phyloP scores from a whole-genome alignment of 2,329 filamentous ascomycete species.

The Coccinonectria pachysandricola region DNA sequence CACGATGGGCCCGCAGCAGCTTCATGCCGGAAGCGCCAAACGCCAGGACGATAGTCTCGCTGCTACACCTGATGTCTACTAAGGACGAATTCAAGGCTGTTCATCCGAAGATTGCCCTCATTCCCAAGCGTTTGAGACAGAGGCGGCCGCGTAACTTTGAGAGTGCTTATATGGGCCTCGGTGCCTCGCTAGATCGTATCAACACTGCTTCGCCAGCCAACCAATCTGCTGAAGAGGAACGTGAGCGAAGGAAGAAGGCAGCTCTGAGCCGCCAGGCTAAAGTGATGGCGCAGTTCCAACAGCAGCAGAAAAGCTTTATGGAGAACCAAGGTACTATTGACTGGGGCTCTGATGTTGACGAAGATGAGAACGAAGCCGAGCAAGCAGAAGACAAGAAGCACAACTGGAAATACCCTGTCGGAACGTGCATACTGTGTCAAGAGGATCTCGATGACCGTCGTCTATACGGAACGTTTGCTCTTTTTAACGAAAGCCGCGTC shows the following conservation, averaged over 20 bases:
- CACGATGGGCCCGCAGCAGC: conserved; percentile 50
- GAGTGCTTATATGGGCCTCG: conserved; percentile 51
- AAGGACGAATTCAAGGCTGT: conserved; percentile 73
- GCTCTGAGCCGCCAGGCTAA: conserved; percentile 81
- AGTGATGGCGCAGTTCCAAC: conserved; percentile 96
- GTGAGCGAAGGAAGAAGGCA: conserved; percentile 79
- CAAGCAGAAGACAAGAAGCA: conserved; percentile 53
- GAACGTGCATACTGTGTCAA: conserved; percentile 92
- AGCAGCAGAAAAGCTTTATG: conserved; percentile 92
- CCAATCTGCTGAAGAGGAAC: conserved; percentile 58
- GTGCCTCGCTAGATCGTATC: conserved; percentile 65
- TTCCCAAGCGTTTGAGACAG: conserved; percentile 77
- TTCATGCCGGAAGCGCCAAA: conserved; percentile 46
- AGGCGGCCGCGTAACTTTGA: conserved; percentile 67
- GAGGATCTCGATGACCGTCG: conserved; percentile 86
- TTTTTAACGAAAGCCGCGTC: conserved; percentile 77
- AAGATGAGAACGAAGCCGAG: conserved; percentile 55
- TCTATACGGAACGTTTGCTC: conserved; percentile 86
- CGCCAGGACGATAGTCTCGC: conserved; percentile 52
- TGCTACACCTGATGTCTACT: conserved; percentile 50
- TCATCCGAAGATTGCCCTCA: conserved; percentile 72
- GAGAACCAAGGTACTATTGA: conserved; percentile 79
- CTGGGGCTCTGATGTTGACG: conserved; percentile 73
- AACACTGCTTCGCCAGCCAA: conserved; percentile 73
- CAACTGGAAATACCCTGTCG: conserved; percentile 78